phyloP scores from a whole-genome alignment of 2,329 filamentous ascomycete genomes.

The Pseudogymnoascus sp. region DNA sequence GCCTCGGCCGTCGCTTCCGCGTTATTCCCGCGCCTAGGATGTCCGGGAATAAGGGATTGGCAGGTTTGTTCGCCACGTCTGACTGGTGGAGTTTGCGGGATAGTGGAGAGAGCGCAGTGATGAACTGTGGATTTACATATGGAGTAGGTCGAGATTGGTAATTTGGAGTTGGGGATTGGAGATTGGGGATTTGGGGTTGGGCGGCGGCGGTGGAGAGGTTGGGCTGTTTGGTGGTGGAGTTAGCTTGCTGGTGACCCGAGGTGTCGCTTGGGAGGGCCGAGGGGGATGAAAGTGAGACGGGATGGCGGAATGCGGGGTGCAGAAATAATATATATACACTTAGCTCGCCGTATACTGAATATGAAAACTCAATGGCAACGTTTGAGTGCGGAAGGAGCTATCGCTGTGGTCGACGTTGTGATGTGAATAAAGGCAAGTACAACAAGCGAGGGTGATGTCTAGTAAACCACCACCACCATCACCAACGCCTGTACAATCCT shows the following conservation, averaged over 20 bases:
- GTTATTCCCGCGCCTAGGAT: neutral
- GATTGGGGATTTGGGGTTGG: conserved; percentile 1
- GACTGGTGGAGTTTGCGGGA: neutral
- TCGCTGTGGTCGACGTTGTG: neutral
- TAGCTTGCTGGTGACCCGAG: neutral
- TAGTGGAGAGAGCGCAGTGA: neutral
- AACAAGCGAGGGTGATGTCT: neutral
- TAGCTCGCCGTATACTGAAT: neutral
- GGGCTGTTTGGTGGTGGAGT: neutral
- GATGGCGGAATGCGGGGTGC: neutral
- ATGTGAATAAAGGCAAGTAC: neutral
- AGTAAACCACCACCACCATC: neutral
- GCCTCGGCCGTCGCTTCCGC: conserved; percentile 3
- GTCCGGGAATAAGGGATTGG: neutral
- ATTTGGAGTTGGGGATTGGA: neutral
- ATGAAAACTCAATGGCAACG: neutral
- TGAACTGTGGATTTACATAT: neutral
- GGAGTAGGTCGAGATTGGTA: neutral
- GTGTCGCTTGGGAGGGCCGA: too few species aligned
- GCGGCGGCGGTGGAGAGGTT: neutral
- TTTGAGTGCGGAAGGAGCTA: neutral
- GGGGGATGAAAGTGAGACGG: neutral
- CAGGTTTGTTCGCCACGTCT: neutral
- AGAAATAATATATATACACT: neutral
- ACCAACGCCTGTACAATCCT: neutral